Conservation (phyloP, 345 rosid genomes). For the Salix purpurea region DNA sequence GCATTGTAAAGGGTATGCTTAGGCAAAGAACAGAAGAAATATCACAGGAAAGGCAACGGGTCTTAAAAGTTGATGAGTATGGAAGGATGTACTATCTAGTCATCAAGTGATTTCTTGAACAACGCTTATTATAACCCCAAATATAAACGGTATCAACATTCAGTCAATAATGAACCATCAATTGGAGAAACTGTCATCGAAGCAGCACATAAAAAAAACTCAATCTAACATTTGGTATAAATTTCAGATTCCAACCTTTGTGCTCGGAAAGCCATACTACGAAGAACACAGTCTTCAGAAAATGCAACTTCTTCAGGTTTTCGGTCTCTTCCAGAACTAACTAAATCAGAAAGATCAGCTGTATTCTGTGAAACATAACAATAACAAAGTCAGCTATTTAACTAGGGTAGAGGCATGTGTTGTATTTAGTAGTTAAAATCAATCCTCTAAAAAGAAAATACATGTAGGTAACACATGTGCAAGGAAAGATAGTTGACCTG, state of each 20-base stretch:
- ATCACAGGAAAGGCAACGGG: not conserved
- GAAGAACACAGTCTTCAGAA: constrained; percentile 66
- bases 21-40: not conserved
- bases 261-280: constrained; percentile 76
- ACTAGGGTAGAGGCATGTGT: not conserved
- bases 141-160: not conserved
- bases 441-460: constrained; percentile 10
- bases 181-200: not conserved
- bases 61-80: not conserved
- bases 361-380: constrained; percentile 61
- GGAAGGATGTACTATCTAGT: not conserved
- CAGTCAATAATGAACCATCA: not conserved
- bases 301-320: constrained; percentile 87
- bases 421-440: not conserved
- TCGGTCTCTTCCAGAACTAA: constrained; percentile 93
- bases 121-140: not conserved
- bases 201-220: not conserved
- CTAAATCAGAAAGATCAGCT: constrained; percentile 93
- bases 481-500: constrained; percentile 52
- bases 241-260: constrained; percentile 55
- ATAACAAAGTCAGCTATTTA: constrained; percentile 12
- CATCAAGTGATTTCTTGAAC: not conserved
- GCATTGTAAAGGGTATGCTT: not conserved
- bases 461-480: not conserved
- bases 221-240: not conserved